Conservation (phyloP, 805 yeast species). For the Teunomyces aglyptinius region DNA sequence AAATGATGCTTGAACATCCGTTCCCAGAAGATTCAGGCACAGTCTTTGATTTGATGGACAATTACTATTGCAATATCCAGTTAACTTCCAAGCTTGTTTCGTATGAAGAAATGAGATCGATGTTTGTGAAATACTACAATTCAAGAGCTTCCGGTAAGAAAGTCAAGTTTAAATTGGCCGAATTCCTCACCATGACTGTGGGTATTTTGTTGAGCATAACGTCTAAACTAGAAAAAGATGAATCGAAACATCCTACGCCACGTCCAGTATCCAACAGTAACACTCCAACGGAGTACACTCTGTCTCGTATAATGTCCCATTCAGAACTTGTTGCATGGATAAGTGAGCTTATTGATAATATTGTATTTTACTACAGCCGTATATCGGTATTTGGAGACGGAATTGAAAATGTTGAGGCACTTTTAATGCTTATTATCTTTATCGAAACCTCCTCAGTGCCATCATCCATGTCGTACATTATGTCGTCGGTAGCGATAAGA, state of each 20-base stretch:
- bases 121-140: constrained; percentile 26
- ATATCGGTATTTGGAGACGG: constrained; percentile 25
- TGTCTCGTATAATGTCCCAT: background rate
- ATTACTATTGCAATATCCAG: constrained; percentile 20
- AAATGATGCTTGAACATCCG: constrained; percentile 22
- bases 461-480: constrained; percentile 28
- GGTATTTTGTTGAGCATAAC: constrained; percentile 22
- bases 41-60: constrained; percentile 25
- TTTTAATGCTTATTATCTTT: constrained; percentile 17
- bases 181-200: constrained; percentile 33
- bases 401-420: constrained; percentile 18
- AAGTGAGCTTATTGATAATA: constrained; percentile 16
- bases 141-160: constrained; percentile 8
- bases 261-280: background rate
- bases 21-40: constrained; percentile 19
- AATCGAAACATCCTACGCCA: background rate
- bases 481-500: constrained; percentile 34
- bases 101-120: constrained; percentile 11
- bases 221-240: background rate
- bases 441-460: constrained; percentile 31
- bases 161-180: constrained; percentile 24
- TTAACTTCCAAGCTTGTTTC: constrained; percentile 22
- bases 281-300: background rate
- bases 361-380: constrained; percentile 21
- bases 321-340: constrained; percentile 19